phyloP scores from a whole-genome alignment of 768 basidiomycete species.

The Russula earlei region DNA sequence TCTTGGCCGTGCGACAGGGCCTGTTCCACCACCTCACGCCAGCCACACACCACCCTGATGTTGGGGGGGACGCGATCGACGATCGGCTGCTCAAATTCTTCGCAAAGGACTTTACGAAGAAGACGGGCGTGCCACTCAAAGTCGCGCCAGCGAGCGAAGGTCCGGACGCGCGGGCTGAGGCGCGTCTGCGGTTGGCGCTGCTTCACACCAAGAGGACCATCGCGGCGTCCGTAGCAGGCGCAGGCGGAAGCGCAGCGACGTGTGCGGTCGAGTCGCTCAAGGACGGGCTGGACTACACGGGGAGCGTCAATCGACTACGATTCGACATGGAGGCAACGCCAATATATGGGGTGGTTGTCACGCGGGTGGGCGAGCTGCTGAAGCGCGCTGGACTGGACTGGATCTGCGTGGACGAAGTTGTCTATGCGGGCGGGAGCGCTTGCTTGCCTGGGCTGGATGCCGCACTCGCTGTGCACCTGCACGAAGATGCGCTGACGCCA shows the following conservation, averaged over 20 bases:
- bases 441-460: conserved; percentile 69
- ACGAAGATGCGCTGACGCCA: conserved; percentile 53
- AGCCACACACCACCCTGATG: conserved; percentile 33
- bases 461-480: conserved; percentile 43
- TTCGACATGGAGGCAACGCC: conserved; percentile 39
- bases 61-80: conserved; percentile 70
- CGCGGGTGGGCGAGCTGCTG: conserved; percentile 45
- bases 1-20: conserved; percentile 70
- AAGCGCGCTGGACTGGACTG: conserved; percentile 44
- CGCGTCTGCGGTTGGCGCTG: conserved; percentile 87
- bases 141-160: conserved; percentile 49
- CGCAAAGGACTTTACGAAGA: conserved; percentile 93
- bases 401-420: conserved; percentile 66
- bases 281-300: conserved; percentile 86
- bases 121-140: conserved; percentile 68
- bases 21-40: conserved; percentile 52
- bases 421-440: conserved; percentile 70
- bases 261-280: conserved; percentile 92
- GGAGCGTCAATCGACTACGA: conserved; percentile 47
- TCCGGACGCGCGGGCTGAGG: conserved; percentile 75
- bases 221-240: conserved; percentile 60
- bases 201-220: conserved; percentile 94
- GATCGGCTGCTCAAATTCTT: conserved; percentile 83
- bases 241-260: conserved; percentile 48
- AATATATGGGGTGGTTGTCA: conserved; percentile 49